phyloP scores from a whole-genome alignment of 208 protist species.

The Leishmania aethiopica region DNA sequence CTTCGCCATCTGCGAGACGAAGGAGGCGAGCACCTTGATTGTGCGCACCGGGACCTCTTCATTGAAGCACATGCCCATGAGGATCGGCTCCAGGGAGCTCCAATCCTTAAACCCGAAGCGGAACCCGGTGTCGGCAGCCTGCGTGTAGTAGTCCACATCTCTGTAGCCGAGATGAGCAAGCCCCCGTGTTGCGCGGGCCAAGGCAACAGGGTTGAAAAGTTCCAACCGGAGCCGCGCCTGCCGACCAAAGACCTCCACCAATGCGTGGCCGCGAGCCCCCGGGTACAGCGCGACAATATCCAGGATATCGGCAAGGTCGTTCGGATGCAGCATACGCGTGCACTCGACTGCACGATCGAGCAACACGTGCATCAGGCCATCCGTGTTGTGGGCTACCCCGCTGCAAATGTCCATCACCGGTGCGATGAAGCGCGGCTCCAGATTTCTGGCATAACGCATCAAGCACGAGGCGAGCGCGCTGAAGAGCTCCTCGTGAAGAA shows the following conservation, averaged over 20 bases:
- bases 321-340: constrained; percentile 56
- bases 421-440: constrained; percentile 63
- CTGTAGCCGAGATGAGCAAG: constrained; percentile 78
- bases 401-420: constrained; percentile 89
- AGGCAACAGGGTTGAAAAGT: constrained; percentile 56
- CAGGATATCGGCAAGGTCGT: constrained; percentile 69
- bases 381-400: constrained; percentile 50
- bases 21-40: constrained; percentile 63
- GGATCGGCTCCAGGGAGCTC: constrained; percentile 68
- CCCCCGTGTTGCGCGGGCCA: constrained; percentile 57
- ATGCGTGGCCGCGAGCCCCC: constrained; percentile 57
- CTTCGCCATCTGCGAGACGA: constrained; percentile 68
- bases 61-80: constrained; percentile 70
- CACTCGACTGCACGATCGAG: constrained; percentile 74
- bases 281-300: constrained; percentile 76
- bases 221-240: constrained; percentile 77
- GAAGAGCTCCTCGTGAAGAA: constrained; percentile 79
- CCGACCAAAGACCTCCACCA: constrained; percentile 70
- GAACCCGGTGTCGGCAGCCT: constrained; percentile 69
- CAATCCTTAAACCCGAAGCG: constrained; percentile 84
- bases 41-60: constrained; percentile 40
- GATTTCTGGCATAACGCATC: constrained; percentile 38
- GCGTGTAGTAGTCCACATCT: constrained; percentile 71
- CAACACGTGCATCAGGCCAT: constrained; percentile 63
- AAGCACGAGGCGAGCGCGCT: constrained; percentile 43